Base-by-base conservation (phyloP, 345 rosid species). In the Rhodomyrtus tomentosa region DNA sequence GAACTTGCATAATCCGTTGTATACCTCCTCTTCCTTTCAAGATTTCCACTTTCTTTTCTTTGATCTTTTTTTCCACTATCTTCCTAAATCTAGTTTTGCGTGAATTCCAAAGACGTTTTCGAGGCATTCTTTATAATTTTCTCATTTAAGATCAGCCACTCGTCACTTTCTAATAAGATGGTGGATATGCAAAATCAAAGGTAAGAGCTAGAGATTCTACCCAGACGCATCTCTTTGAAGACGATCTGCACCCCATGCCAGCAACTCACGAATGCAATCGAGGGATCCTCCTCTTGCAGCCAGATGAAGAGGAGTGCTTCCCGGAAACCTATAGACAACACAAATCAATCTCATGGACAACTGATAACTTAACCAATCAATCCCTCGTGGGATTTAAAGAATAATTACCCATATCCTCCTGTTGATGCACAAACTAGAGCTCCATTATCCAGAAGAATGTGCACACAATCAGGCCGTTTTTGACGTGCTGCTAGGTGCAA, bases 211-310 rank as follows among this genome's bases (percentile, higher is more conserved):
- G 40, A 48, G 48, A 55, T 22, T 76, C 74, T 93, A 96, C 99
- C 99, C 99, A 62, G 96, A 92, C 76, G 93, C 91, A 86, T 98
- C 99, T 95, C 98, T 90, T 79, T 95, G 99, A 88, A 89, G 91
- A 84, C 99, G 98, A 93, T 98, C 98, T 22, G 99, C 99, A 82
- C 99, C 99, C 98, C 99, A 96, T 10, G 99, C 99, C 86, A 98
- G 92, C 90, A 98, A 89, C 50, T 91, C 94, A 5, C 98, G 95
- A 51, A 94, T 92, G 85, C 99, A 98, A 85, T 95, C 99, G 25
- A 95, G 93, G 88, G 99, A 98, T 72, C 99, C 99, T 1, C 98
- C 98, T 90, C 99, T 92, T 40, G 99, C 99, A 53, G 99, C 99
- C 87, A 98, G 90, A 90, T 96, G 99, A 88, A 98, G 99, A 90